Percentiles rank a stretch among this genome's conserved stretches.
phyloP scores from a whole-genome alignment of 2,329 filamentous ascomycete genomes.

The Dryadomyces sulphureus region DNA sequence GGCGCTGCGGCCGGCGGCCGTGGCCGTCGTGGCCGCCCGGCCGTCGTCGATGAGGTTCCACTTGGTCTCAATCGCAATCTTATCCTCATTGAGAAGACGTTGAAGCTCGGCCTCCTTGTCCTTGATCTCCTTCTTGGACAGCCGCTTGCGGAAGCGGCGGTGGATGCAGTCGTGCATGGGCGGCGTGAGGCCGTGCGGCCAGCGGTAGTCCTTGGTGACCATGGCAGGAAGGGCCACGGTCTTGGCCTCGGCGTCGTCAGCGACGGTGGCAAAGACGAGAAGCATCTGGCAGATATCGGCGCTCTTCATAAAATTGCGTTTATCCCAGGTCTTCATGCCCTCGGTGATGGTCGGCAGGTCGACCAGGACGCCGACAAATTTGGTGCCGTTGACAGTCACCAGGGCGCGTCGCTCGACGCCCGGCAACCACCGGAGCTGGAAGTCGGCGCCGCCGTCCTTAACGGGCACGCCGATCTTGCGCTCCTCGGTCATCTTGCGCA shows the following conservation, averaged over 20 bases:
- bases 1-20: slow-evolving; percentile 17
- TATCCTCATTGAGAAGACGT: slow-evolving; percentile 56
- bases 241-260: slow-evolving; percentile 50
- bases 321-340: slow-evolving; percentile 87
- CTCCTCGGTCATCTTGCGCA: slow-evolving; percentile 61
- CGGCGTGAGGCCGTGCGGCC: slow-evolving; percentile 75
- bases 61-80: slow-evolving; percentile 40
- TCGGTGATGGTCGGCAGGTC: slow-evolving; percentile 80
- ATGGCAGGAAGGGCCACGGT: slow-evolving; percentile 55
- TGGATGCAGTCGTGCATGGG: slow-evolving; percentile 78
- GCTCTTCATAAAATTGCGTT: slow-evolving; percentile 75
- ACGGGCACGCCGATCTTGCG: slow-evolving; percentile 57
- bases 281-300: slow-evolving; percentile 85
- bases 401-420: slow-evolving; percentile 58
- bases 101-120: slow-evolving; percentile 71
- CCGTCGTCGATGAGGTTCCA: slow-evolving; percentile 50
- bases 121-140: slow-evolving; percentile 71
- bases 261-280: slow-evolving; percentile 55
- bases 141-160: slow-evolving; percentile 67
- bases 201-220: slow-evolving; percentile 54
- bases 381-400: slow-evolving; percentile 51
- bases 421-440: slow-evolving; percentile 62
- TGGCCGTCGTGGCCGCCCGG: slow-evolving; percentile 14
- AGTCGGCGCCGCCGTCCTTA: slow-evolving; percentile 55
- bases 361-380: slow-evolving; percentile 66